phyloP scores from a whole-genome alignment of 2,329 filamentous ascomycete genomes.

The Colletotrichum tanaceti region DNA sequence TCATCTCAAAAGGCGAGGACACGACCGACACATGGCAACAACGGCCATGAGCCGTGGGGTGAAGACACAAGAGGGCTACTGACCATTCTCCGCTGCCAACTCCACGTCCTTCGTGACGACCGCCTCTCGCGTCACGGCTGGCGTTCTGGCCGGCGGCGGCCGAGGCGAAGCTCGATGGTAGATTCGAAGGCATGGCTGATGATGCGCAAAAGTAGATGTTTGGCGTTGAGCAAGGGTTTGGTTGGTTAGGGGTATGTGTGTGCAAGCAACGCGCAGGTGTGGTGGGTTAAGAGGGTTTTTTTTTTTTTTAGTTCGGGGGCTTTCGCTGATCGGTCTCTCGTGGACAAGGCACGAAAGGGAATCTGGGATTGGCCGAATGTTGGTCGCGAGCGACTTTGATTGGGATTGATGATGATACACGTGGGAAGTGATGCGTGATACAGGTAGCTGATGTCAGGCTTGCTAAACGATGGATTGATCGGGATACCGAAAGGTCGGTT shows the following conservation, averaged over 20 bases:
- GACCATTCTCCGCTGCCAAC: constrained; percentile 78
- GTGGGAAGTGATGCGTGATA: constrained; percentile 31
- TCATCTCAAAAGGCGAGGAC: neutral
- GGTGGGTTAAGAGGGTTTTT: constrained; percentile 8
- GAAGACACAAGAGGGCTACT: constrained; percentile 50
- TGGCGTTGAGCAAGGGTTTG: constrained; percentile 17
- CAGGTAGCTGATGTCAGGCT: constrained; percentile 40
- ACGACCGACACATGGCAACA: neutral
- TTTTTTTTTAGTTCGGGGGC: constrained; percentile 24
- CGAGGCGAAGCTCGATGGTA: constrained; percentile 86
- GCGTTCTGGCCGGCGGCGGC: constrained; percentile 81
- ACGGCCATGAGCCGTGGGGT: neutral
- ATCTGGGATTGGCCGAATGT: constrained; percentile 20
- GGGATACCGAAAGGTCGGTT: constrained; percentile 35
- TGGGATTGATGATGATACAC: constrained; percentile 33
- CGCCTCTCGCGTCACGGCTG: constrained; percentile 69
- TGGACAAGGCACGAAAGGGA: constrained; percentile 39
- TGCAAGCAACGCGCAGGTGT: constrained; percentile 34
- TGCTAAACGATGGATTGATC: constrained; percentile 42
- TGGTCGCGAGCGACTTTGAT: constrained; percentile 29
- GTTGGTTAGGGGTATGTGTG: neutral
- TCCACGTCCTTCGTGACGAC: constrained; percentile 67
- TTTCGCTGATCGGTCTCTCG: constrained; percentile 36
- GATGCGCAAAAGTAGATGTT: constrained; percentile 32
- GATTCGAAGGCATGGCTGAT: constrained; percentile 74